phyloP scores from a whole-genome alignment of 1,139 yeast species.

The Nematodospora anomalae region DNA sequence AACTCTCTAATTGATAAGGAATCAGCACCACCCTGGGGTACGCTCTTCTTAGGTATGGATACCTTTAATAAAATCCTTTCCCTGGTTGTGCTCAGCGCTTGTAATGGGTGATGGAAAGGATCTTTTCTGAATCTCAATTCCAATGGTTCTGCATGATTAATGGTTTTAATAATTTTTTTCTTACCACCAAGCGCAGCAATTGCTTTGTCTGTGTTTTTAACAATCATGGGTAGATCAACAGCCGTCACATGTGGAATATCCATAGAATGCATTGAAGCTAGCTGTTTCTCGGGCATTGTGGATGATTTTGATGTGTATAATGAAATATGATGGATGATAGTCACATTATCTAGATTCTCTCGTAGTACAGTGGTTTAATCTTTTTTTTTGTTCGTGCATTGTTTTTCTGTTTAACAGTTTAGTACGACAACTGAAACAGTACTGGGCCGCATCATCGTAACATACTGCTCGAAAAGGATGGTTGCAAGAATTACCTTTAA shows the following conservation, averaged over 20 bases:
- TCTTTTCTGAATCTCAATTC: conserved; percentile 69
- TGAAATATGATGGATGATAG: too few species aligned
- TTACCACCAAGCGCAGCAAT: conserved; percentile 78
- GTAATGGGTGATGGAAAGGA: conserved; percentile 81
- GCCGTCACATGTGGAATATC: conserved; percentile 77
- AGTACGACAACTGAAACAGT: too few species aligned
- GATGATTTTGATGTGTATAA: neutral
- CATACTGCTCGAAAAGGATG: too few species aligned
- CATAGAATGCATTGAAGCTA: conserved; percentile 40
- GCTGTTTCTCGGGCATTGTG: conserved; percentile 3
- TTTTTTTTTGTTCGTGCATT: too few species aligned
- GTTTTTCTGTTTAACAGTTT: too few species aligned
- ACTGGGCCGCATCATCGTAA: too few species aligned
- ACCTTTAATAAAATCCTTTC: conserved; percentile 73
- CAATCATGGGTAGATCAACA: conserved; percentile 78
- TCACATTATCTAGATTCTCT: too few species aligned
- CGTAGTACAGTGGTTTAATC: too few species aligned
- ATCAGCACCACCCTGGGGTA: conserved; percentile 42
- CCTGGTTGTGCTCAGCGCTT: conserved; percentile 47
- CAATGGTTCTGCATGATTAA: conserved; percentile 20
- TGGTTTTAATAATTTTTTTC: conserved; percentile 41
- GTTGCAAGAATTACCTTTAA: too few species aligned
- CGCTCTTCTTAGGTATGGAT: conserved; percentile 57
- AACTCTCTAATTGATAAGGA: conserved; percentile 55
- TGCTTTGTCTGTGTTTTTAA: conserved; percentile 63